Evolutionary conservation across 23 red algal species (phyloP).

Genomic region (Gracilaria gracilis): DNA sequence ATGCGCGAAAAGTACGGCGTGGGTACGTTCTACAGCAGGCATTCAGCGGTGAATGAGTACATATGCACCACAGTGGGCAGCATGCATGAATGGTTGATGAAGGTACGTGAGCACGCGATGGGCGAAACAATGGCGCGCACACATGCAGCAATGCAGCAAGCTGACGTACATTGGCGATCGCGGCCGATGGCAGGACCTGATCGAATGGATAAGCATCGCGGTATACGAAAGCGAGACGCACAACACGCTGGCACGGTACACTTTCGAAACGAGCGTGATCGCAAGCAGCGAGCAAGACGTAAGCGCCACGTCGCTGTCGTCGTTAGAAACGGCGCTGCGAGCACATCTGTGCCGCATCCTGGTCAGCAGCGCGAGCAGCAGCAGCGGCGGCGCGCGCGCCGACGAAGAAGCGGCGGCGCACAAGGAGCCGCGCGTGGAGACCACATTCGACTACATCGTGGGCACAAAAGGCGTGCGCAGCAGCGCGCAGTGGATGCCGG

Average conservation of each 20-base stretch:
- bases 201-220: neutral
- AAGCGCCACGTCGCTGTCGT: neutral
- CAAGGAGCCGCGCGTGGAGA: neutral
- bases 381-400: neutral
- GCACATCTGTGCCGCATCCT: conserved; percentile 26
- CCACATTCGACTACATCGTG: conserved; percentile 20
- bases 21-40: conserved; percentile 18
- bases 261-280: neutral
- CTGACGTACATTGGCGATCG: too few relatives aligned
- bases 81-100: neutral
- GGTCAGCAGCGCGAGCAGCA: too few relatives aligned
- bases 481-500: conserved; percentile 34
- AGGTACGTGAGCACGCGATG: too few relatives aligned
- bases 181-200: neutral
- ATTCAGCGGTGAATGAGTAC: conserved; percentile 2
- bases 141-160: too few relatives aligned
- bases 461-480: conserved; percentile 20
- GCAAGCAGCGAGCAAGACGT: neutral
- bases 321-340: conserved; percentile 5
- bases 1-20: conserved; percentile 42
- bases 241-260: neutral
- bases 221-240: neutral
- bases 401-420: neutral
- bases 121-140: too few relatives aligned
- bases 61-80: neutral